phyloP scores from a whole-genome alignment of 2,329 filamentous ascomycete species.

The Hortaea sp. region DNA sequence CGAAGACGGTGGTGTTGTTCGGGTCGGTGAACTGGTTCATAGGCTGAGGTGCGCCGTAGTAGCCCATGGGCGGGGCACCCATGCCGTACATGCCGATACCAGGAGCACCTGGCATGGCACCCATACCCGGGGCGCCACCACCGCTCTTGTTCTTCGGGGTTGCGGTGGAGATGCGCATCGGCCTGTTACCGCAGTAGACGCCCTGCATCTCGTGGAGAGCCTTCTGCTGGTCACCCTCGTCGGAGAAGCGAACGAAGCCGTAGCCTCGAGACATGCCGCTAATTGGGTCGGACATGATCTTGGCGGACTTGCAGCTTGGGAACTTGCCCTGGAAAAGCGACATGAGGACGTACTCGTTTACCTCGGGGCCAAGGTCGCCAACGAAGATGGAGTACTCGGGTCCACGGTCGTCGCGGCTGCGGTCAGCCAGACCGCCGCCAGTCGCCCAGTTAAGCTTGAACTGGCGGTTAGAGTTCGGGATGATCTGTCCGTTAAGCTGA shows the following conservation, averaged over 20 bases:
- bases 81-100: slow-evolving; percentile 59
- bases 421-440: slow-evolving; percentile 87
- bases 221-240: slow-evolving; percentile 91
- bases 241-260: slow-evolving; percentile 93
- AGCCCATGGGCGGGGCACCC: slow-evolving; percentile 58
- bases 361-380: slow-evolving; percentile 91
- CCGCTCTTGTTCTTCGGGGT: slow-evolving; percentile 83
- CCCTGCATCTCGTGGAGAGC: slow-evolving; percentile 97
- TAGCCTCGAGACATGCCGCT: slow-evolving; percentile 96
- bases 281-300: slow-evolving; percentile 99
- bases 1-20: slow-evolving; percentile 99
- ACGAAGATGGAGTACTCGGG: slow-evolving; percentile 97
- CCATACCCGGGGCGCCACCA: slow-evolving; percentile 38
- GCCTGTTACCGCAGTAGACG: slow-evolving; percentile 95
- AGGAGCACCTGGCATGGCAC: slow-evolving; percentile 36
- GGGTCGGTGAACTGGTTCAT: slow-evolving; percentile 99
- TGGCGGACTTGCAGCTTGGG: slow-evolving; percentile 95
- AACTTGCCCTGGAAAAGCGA: slow-evolving; percentile 95
- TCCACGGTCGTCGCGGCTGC: slow-evolving; percentile 87
- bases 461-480: slow-evolving; percentile 85
- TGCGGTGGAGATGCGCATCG: slow-evolving; percentile 96
- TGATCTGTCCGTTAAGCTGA: slow-evolving; percentile 74
- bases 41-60: slow-evolving; percentile 59
- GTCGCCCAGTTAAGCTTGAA: slow-evolving; percentile 99
- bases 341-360: slow-evolving; percentile 96